Evolutionary conservation across 2,329 filamentous ascomycete species (phyloP), one percentile per base, ranked within the genome.

Genomic region (Colletotrichum sp.): DNA sequence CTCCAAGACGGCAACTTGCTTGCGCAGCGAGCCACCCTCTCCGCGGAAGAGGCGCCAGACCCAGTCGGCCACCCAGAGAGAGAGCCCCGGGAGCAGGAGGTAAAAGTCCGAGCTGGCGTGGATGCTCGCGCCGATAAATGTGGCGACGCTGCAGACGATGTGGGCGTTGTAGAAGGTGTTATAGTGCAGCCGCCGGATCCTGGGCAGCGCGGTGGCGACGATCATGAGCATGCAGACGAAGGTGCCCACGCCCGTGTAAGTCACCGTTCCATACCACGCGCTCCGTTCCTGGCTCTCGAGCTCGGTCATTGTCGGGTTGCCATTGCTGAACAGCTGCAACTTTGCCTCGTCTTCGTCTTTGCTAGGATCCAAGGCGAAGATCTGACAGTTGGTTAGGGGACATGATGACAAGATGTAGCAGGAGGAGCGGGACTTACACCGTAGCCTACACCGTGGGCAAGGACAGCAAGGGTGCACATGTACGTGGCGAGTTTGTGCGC

Each of bases 51-150:
- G 34, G 3, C 77, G 36, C 62, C 75, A 77, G 10, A 10, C 13
- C 76, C 76, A 78, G 12, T 78, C 77, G 3, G 55, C 49, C 10
- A 77, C 12, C 70, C 73, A 72, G 1, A 78, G 44, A 5, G 73
- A 26, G 5, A 78, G 63, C 4, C 78, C 77, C 3, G 77, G 78
- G 3, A 78, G 21, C 6, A 78, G 74, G 15, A 77, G 70, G 24
- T 78, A 78, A 39, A 78, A 78, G 62, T 78, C 69, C 4, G 77
- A 78, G 69, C 77, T 78, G 18, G 78, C 69, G 32, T 78, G 78
- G 8, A 78, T 34, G 26, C 74, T 72, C 2, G 68, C 52, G 7
- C 49, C 62, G 24, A 75, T 2, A 13, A 78, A 78, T 5, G 68
- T 68, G 15, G 57, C 57, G 32, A 64, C 9, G 34, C 77, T 75